Base-by-base conservation (phyloP, 805 yeast genomes). In the Suhomyces faveliae region DNA sequence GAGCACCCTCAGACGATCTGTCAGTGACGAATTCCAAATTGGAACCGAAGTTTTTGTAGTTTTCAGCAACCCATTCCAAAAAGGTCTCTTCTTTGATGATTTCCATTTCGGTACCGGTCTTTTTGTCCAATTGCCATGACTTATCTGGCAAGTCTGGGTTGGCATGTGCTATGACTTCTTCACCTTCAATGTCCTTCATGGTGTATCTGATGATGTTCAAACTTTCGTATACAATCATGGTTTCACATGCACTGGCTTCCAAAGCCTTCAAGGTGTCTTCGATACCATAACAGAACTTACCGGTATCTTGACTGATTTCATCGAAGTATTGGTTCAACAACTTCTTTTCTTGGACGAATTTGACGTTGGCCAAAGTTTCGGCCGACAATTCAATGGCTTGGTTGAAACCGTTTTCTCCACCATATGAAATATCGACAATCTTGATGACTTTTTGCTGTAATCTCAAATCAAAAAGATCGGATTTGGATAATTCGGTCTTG, bases 321-420 rank as follows among this genome's bases (percentile, higher is more conserved):
- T 94, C 99, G 66, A 94, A 94, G 77, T 92, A 94, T 59, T 77
- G 80, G 52, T 88, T 87, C 66, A 94, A 84, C 61, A 94, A 81
- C 76, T 92, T 92, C 87, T 94, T 94, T 70, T 94, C 99, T 76
- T 94, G 99, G 52, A 94, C 92, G 67, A 94, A 94, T 71, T 94
- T 94, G 58, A 94, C 99, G 68, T 92, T 94, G 43, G 97, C 87
- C 64, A 94, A 79, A 22, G 99, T 87, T 77, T 94, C 99, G 24
- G 97, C 96, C 25, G 97, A 87, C 58, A 94, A 79, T 72, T 94
- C 99, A 61, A 94, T 95, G 40, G 99, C 99, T 77, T 94, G 99
- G 76, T 94, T 94, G 78, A 94, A 94, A 41, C 99, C 99, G 68
- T 94, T 94, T 73, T 94, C 99, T 67, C 99, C 99, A 71, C 99